Evolutionary conservation across 805 yeast species (phyloP), one percentile per base, ranked within the genome.

Genomic region (Saccharomycopsis olivae): DNA sequence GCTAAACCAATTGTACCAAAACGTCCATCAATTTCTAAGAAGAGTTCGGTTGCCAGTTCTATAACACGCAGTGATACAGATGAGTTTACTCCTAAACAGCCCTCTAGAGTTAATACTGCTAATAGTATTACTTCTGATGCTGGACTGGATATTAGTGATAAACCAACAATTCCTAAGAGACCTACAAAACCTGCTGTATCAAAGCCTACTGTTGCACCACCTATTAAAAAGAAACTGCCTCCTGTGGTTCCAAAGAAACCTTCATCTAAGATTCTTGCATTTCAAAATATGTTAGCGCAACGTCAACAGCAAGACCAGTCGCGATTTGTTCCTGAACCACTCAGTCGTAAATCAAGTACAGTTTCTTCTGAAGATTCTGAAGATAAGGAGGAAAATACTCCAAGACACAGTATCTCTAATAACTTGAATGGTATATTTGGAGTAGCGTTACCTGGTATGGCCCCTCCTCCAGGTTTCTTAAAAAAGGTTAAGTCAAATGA

Each of bases 191-290:
- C 44, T 20, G 8, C 28, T 13, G 8, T 28, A n/a, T 15, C 25
- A 9, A 20, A 20, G 15, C 15, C 36, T 14, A 16, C 33, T 16
- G 29, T 14, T 20, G 19, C 37, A 15, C 10, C 33, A 11, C 31
- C 44, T 20, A 20, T 29, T 17, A 24, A 20, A 25, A 53, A 51
- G 31, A 62, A 64, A 1, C 30, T 35, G 18, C 72, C 85, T 11
- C 86, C 86, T 4, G 78, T 75, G 23, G 76, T 76, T 18, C 89
- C 89, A 3, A 80, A 80, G 51, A 82, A 82, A 50, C 75, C 85
- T 14, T 80, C 89, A 0, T 76, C 86, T 1, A 79, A 69, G 47
- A 82, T 82, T 44, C 87, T 88, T 1, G 87, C 87, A 0, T 82
- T 82, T 55, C 94, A 82, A 53, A 81, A 79, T 51, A 74, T 79